Evolutionary conservation across 495 filamentous ascomycete species (phyloP).

Genomic region (Sabuloglossum arenarium): DNA sequence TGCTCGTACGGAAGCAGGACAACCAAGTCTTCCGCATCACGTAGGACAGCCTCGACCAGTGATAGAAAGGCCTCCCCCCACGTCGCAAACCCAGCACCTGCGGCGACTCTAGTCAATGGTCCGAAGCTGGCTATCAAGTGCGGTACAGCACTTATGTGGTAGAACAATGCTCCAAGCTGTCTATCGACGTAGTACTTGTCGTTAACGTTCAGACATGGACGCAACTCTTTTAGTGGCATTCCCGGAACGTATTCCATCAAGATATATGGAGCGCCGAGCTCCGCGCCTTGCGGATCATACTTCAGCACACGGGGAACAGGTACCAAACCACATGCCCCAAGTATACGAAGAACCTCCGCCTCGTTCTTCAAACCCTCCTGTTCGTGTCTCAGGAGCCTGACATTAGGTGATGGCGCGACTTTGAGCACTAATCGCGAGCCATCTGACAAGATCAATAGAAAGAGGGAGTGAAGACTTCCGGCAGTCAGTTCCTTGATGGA

Average conservation of each 20-base stretch:
- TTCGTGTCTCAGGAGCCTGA: conserved; percentile 1
- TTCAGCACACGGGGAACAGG: conserved; percentile 1
- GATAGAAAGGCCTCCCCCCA: conserved; percentile 3
- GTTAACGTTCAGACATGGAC: not conserved
- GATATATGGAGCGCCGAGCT: conserved; percentile 1
- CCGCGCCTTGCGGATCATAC: not conserved
- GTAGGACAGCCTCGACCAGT: conserved; percentile 1
- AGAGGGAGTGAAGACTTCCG: not conserved
- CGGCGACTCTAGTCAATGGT: not conserved
- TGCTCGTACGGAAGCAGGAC: conserved; percentile 4
- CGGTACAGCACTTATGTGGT: not conserved
- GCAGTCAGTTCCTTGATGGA: not conserved
- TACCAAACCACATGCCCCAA: not conserved
- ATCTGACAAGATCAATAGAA: not conserved
- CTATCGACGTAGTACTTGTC: not conserved
- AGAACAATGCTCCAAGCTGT: not conserved
- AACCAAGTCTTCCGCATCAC: conserved; percentile 3
- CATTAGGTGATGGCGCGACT: not conserved
- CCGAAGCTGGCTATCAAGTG: not conserved
- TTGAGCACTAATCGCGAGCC: not conserved
- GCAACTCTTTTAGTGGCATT: conserved; percentile 2
- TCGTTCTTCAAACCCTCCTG: not conserved
- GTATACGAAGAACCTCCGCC: not conserved
- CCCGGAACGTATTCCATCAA: not conserved
- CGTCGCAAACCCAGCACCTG: not conserved